Base-by-base conservation (phyloP, 805 yeast species). In the Spathaspora gorwiae region DNA sequence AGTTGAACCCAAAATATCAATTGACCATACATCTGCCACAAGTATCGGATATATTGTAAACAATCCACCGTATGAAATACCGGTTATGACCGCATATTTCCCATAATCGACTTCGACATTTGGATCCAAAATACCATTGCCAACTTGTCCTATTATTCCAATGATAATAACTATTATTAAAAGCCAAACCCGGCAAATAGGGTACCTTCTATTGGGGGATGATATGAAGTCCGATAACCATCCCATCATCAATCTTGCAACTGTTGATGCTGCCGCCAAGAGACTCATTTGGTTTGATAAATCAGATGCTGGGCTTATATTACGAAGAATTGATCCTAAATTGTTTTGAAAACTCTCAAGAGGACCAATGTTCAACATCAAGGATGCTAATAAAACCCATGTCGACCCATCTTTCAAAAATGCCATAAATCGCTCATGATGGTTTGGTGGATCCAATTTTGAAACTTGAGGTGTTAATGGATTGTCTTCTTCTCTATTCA, bases 1-100 rank as follows among this genome's bases (percentile, higher is more conserved):
- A 1, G 92, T 86, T 2, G 96, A 86, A 0, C 97, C 98, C 64
- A 92, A 80, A 31, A 87, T 76, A 37, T 86, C 90, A 19, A 86
- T 76, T 0, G 97, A 97, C 90, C 96, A 94, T 2, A 87, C 79
- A 4, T 83, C 72, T 1, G 95, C 84, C 12, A 90, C 80, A 11
- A 90, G 73, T 0, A 96, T 85, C 3, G 99, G 98, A 54, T 81
- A 87, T 6, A 88, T 65, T 0, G 98, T 90, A 68, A 88, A 92
- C 4, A 87, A 59, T 0, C 90, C 87, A 30, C 98, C 97, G 57
- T 92, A 88, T 6, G 80, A 69, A 26, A 79, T 57, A 0, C 98
- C 98, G 45, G 80, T 73, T 2, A 84, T 47, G 2, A 76, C 59
- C 7, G 87, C 73, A 35, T 64, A 53, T 7, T 26, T 19, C 24